A percentile compares a stretch with the other conserved stretches of the same genome.
These are phyloP conservation scores for Plasmodium cynomolgi DNA, from an alignment of 169 alveolate species.

Conservation along the genomic window DNA sequence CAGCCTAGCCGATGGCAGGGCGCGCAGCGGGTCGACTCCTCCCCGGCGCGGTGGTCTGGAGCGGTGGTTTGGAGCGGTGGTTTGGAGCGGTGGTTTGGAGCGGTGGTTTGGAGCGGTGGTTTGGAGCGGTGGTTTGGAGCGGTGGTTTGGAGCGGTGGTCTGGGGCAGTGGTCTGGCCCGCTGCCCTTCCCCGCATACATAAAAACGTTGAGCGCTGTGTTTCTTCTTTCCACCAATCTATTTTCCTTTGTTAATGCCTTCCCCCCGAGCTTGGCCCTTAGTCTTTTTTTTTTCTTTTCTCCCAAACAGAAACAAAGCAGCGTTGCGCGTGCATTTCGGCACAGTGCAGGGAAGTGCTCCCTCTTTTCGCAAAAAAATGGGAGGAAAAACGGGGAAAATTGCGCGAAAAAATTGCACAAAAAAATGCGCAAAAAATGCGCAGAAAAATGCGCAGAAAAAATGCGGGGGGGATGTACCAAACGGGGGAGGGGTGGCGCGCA, in stretches of 20 bases:
- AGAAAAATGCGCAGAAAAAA: no score
- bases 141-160: no score
- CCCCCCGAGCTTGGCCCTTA: no score
- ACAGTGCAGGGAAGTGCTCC: background rate
- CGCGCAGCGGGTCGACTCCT: background rate
- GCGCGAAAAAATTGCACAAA: no score
- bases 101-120: no score
- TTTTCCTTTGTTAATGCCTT: background rate
- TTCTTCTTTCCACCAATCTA: background rate
- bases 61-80: no score
- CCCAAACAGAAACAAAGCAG: background rate
- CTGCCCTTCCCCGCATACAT: background rate
- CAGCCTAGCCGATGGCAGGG: background rate
- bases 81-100: no score
- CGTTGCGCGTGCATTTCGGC: background rate
- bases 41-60: no score
- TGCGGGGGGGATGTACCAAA: background rate
- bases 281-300: background rate
- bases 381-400: background rate
- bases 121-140: no score
- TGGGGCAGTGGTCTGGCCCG: no score
- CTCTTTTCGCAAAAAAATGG: background rate
- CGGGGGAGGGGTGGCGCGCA: background rate
- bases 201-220: background rate
- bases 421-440: no score